phyloP scores from a whole-genome alignment of 2,329 filamentous ascomycete species.

The Dactylellina cionopaga region DNA sequence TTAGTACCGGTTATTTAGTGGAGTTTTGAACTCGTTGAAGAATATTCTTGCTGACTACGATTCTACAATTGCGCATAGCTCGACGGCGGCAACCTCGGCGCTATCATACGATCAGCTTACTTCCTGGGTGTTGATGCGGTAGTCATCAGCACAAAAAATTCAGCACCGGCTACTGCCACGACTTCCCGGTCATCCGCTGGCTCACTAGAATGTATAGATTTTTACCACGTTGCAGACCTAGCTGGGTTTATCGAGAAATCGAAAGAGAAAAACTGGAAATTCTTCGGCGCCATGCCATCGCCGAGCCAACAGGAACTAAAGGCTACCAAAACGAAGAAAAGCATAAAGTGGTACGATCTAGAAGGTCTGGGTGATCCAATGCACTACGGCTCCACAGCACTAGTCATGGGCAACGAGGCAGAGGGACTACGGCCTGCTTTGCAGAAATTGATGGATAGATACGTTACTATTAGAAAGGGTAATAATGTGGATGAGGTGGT shows the following conservation, averaged over 20 bases:
- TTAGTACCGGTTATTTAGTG: not conserved
- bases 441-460: slow-evolving; percentile 72
- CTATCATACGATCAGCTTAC: slow-evolving; percentile 85
- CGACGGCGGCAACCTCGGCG: slow-evolving; percentile 90
- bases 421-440: slow-evolving; percentile 75
- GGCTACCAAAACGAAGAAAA: slow-evolving; percentile 57
- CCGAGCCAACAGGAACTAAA: slow-evolving; percentile 53
- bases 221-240: slow-evolving; percentile 76
- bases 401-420: slow-evolving; percentile 86
- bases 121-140: slow-evolving; percentile 92
- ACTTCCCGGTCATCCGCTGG: slow-evolving; percentile 89
- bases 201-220: slow-evolving; percentile 79
- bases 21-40: no score
- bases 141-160: slow-evolving; percentile 75
- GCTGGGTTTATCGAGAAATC: slow-evolving; percentile 76
- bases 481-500: slow-evolving; percentile 68
- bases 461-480: slow-evolving; percentile 72
- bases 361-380: slow-evolving; percentile 68
- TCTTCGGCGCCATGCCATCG: slow-evolving; percentile 77
- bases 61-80: slow-evolving; percentile 63
- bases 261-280: slow-evolving; percentile 77
- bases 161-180: slow-evolving; percentile 77
- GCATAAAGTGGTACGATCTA: slow-evolving; percentile 62
- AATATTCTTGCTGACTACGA: slow-evolving; percentile 58
- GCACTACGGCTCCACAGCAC: slow-evolving; percentile 72